Evolutionary conservation across 306 rosid genomes (phyloP), one percentile per base, ranked within the genome.

Genomic region (Castanopsis chinensis): DNA sequence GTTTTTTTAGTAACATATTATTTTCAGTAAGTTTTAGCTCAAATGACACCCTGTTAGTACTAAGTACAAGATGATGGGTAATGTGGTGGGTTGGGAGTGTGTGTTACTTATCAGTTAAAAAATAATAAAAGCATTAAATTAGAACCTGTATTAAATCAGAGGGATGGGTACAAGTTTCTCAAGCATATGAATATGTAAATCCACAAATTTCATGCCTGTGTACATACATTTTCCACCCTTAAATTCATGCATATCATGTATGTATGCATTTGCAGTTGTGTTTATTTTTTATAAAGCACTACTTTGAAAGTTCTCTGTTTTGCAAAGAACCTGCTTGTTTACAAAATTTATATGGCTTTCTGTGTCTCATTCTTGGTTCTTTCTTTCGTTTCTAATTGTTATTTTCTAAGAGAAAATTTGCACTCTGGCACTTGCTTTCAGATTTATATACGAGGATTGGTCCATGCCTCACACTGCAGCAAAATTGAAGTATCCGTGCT

Each of bases 391-490:
- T 37, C 6, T 37, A 37, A 37, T 6, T 37, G 10, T 37, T 6
- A 37, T 37, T 10, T 37, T 37, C 45, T 7, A 7, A 37, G 45
- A 37, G 45, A 37, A 37, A 37, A 37, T 37, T 37, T 65, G 71
- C 25, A 65, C 71, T 58, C 72, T 74, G 78, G 70, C 73, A 14
- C 43, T 79, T 76, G 59, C 35, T 84, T 65, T 81, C 86, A 95
- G 97, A 93, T 95, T 95, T 81, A 73, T 76, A 23, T 95, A 95
- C 55, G 85, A 89, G 3, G 91, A 85, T 78, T 95, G 99, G 98
- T 88, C 51, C 49, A 83, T 91, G 99, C 99, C 99, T 71, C 99
- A 93, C 85, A 80, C 86, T 54, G 97, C 99, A 43, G 93, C 98
- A 25, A 93, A 79, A 77, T 65, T 93, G 75, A 93, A 87, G 90